Evolutionary conservation across 2,329 filamentous ascomycete species (phyloP).

Genomic region (Botryotinia calthae): DNA sequence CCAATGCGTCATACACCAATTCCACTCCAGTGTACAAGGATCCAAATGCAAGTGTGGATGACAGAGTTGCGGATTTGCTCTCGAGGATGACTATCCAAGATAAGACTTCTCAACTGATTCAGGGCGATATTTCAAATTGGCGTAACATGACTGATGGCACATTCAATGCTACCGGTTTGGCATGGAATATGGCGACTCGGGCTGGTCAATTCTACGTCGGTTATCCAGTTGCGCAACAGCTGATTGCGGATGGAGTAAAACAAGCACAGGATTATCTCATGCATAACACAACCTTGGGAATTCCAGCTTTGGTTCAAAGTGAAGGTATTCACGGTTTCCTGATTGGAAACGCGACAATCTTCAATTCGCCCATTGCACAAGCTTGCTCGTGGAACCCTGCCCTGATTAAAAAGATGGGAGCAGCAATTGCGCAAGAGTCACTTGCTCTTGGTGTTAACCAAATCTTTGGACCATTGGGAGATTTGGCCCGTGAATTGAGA

Average conservation of each 20-base stretch:
- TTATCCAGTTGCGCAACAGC: constrained; percentile 61
- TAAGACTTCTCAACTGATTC: constrained; percentile 67
- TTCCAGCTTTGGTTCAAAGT: constrained; percentile 70
- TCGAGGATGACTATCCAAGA: constrained; percentile 72
- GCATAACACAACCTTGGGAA: constrained; percentile 65
- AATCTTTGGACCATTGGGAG: constrained; percentile 67
- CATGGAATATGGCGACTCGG: constrained; percentile 55
- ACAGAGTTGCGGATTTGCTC: constrained; percentile 64
- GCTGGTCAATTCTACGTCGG: constrained; percentile 69
- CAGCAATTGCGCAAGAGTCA: constrained; percentile 63
- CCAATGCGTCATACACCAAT: constrained; percentile 5
- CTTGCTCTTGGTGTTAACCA: constrained; percentile 69
- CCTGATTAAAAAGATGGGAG: constrained; percentile 64
- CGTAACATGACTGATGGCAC: constrained; percentile 63
- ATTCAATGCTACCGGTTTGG: constrained; percentile 67
- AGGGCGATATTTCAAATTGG: constrained; percentile 72
- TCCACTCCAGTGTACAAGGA: constrained; percentile 58
- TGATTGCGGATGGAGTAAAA: constrained; percentile 61
- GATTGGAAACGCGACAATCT: constrained; percentile 71
- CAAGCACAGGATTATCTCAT: constrained; percentile 66
- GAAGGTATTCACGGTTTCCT: constrained; percentile 74
- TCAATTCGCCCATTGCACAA: constrained; percentile 73
- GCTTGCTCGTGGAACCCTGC: constrained; percentile 68
- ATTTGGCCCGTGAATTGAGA: constrained; percentile 68
- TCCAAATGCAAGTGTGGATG: constrained; percentile 58